phyloP scores from a whole-genome alignment of 2,329 filamentous ascomycete genomes.

The Chrysosphaeria jannelii region DNA sequence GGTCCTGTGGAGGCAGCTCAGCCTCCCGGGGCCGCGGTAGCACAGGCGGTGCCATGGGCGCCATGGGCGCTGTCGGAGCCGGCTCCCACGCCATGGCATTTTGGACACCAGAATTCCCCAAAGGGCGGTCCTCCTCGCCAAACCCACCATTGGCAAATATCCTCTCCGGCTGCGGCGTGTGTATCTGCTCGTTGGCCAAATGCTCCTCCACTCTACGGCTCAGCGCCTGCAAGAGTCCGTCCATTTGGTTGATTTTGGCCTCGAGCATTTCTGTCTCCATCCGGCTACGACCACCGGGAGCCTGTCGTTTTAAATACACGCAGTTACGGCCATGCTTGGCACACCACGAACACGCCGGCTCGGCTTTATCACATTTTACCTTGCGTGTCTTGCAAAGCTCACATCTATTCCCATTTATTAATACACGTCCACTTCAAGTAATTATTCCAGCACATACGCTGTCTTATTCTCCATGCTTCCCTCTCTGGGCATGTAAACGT shows the following conservation, averaged over 20 bases:
- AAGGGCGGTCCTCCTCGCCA: no score
- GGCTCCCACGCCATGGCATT: neutral
- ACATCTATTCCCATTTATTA: no score
- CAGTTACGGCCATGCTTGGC: conserved; percentile 28
- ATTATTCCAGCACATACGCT: no score
- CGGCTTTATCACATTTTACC: conserved; percentile 43
- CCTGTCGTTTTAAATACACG: conserved; percentile 38
- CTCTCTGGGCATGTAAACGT: no score
- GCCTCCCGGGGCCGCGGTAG: conserved; percentile 14
- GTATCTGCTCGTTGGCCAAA: conserved; percentile 3
- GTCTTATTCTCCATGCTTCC: no score
- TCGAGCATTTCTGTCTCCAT: conserved; percentile 42
- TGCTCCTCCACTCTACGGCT: conserved; percentile 9
- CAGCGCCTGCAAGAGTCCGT: conserved; percentile 32
- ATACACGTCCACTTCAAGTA: no score
- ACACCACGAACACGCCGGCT: conserved; percentile 41
- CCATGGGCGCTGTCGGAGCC: neutral
- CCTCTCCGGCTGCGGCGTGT: no score
- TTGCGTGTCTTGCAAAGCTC: conserved; percentile 60
- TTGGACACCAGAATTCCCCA: no score
- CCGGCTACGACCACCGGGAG: conserved; percentile 31
- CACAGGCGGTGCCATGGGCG: no score
- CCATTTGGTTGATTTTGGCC: conserved; percentile 37
- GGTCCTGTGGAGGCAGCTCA: conserved; percentile 42
- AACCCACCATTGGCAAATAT: conserved; percentile 1